Evolutionary conservation across 176 grass and related monocot species (phyloP), one percentile per base, ranked within the genome.

Genomic region (Phoenix dactylifera): DNA sequence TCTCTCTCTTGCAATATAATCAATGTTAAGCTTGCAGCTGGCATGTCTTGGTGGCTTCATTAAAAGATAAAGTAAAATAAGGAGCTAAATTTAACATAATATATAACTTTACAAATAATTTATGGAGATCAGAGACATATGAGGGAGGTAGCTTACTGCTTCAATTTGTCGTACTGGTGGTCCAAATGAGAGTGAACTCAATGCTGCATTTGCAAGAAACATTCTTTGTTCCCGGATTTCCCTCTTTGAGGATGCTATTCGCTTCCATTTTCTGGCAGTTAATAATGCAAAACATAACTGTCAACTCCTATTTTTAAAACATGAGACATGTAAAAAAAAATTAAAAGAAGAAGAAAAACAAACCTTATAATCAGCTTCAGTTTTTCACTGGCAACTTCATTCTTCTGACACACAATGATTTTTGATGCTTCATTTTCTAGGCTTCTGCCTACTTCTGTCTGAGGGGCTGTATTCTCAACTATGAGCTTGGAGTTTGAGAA

Each of bases 281-380:
- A 22, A 19, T 22, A 6, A 23, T 20, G 49, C 14, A 18, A 49
- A 22, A 15, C 9, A 7, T 35, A 16, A 44, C 35, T 20, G 35
- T 55, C 10, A 32, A 18, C 16, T 55, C 52, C 26, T 18, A 16
- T 16, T 56, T 23, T 17, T 56, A 2, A 44, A 35, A 68, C 22
- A 56, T 28, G 0, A 39, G 55, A 44, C 15, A 30, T 50, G 35
- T 44, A 1, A 35, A 9, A 57, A 60, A 58, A 51, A 4, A 65
- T n/a, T n/a, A 30, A 58, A 70, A 50, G 4, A 22, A 28, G 57
- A 58, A 64, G 52, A 51, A 59, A 50, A 62, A 78, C 44, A 9
- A 69, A 98, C 93, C 93, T 92, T 55, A 88, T 51, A 57, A 98
- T 81, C 24, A 64, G 51, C 72, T 69, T 92, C 50, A 89, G 68